Evolutionary conservation across 2,329 filamentous ascomycete genomes (phyloP).

Genomic region (Cytospora schulzeri): DNA sequence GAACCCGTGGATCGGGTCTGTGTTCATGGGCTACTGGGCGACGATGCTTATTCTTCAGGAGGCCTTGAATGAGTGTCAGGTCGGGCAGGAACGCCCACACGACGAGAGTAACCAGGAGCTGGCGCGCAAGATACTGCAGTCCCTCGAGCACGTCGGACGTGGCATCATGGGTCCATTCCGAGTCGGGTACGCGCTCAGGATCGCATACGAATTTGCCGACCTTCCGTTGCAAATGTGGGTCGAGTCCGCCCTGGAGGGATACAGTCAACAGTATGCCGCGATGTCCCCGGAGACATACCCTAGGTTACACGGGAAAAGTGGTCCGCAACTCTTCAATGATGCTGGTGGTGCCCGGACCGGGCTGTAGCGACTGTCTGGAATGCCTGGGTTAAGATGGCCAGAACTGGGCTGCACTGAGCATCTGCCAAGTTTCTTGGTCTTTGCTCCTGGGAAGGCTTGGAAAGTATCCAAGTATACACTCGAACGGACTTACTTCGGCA

Average conservation of each 20-base stretch:
- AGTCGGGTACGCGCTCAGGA: constrained; percentile 41
- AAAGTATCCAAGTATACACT: background rate
- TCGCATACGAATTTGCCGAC: constrained; percentile 44
- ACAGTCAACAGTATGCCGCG: constrained; percentile 20
- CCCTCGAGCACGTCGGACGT: constrained; percentile 41
- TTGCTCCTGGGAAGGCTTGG: background rate
- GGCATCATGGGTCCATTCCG: constrained; percentile 44
- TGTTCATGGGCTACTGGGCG: constrained; percentile 43
- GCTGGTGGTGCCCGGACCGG: background rate
- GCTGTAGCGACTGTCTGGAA: background rate
- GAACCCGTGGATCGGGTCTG: constrained; percentile 39
- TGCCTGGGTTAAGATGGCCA: background rate
- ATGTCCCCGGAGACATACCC: constrained; percentile 22
- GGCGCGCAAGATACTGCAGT: constrained; percentile 40
- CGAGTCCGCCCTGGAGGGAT: constrained; percentile 21
- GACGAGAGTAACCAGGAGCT: constrained; percentile 34
- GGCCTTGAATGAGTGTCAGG: constrained; percentile 38
- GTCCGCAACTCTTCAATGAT: background rate
- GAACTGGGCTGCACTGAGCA: background rate
- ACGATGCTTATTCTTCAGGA: constrained; percentile 45
- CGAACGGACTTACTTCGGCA: background rate
- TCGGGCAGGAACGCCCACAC: constrained; percentile 30
- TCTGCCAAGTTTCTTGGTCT: background rate
- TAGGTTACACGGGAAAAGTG: background rate
- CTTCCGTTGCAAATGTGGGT: constrained; percentile 41